A percentile compares a stretch with the other conserved stretches of the same genome.
Conservation (phyloP, 352 stramenopile genomes). For the Thraustochytrium striatum region DNA sequence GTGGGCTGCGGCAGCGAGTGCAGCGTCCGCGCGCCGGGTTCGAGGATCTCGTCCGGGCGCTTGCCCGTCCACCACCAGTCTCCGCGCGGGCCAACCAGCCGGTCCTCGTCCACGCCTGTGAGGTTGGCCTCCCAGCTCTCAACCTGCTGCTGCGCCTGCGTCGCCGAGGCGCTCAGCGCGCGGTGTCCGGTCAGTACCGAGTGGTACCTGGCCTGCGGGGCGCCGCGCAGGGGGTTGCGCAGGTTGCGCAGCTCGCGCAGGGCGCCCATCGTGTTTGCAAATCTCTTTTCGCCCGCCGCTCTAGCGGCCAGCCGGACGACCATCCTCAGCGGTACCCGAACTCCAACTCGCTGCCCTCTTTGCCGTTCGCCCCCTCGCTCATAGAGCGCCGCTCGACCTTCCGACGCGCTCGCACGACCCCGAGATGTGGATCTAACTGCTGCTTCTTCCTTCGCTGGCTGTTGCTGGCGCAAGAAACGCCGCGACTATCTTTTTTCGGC, state of each 20-base stretch:
- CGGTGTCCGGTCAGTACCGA: background rate
- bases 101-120: constrained; percentile 22
- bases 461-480: too few relatives aligned
- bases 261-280: background rate
- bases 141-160: constrained; percentile 15
- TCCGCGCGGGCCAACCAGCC: constrained; percentile 3
- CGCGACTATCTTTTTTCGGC: too few relatives aligned
- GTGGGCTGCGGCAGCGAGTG: constrained; percentile 55
- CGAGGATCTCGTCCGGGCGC: constrained; percentile 3
- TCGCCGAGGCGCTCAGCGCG: background rate
- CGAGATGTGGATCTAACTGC: background rate
- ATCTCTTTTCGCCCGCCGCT: background rate
- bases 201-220: background rate
- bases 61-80: constrained; percentile 47
- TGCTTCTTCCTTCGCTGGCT: background rate
- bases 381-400: background rate
- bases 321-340: constrained; percentile 37
- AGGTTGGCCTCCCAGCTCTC: constrained; percentile 41
- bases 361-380: background rate
- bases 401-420: background rate
- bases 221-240: background rate
- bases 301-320: background rate
- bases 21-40: background rate
- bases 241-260: background rate
- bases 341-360: constrained; percentile 28